Base-by-base conservation (phyloP, 768 basidiomycete species). In the Tylopilus sp. region DNA sequence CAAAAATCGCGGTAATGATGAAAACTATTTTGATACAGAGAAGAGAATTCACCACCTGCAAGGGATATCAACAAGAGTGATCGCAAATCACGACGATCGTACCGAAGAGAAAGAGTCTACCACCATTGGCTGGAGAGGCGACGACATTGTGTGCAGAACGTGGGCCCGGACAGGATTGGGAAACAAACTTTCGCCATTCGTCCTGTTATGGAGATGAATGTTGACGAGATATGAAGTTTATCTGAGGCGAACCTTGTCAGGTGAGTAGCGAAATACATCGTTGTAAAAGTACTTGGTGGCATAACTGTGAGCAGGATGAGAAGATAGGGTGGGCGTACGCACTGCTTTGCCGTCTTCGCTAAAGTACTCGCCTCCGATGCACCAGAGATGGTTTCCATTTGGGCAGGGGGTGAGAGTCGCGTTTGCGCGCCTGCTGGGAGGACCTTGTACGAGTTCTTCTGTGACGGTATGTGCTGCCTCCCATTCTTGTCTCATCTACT, bases 1-100 rank as follows among this genome's bases (percentile, higher is more conserved):
- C 94, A 94, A 62, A 95, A 85, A 62, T 94, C 90, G 40, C 89
- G 80, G 62, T 91, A 95, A 59, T 94, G 91, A 55, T 91, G 88
- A 66, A 94, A 91, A 0, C 80, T 82, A 30, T 82, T 92, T 66
- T 94, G 91, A 57, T 88, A 77, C 6, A 91, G 65, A 1, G 87
- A 88, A 0, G 90, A 91, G 59, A 88, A 95, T 67, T 95, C 93
- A 12, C 93, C 91, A 23, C 89, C 85, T 85, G 52, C 1, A 22
- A 23, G 36, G 4, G 13, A 0, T 1, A 12, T 59, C 36, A 46
- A 23, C 10, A 30, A 0, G 17, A 15, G 38, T 17, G 1, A 18
- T 6, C 9, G 1, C 1, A 0, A 12, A 30, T 26, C 17, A n/a
- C 15, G 15, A 23, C 21, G 30, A 22, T 69, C 33, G 20, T 41